A percentile compares a stretch with the other conserved stretches of the same genome.
phyloP scores from a whole-genome alignment of 495 filamentous ascomycete genomes.

The Sordaria brevicollis region DNA sequence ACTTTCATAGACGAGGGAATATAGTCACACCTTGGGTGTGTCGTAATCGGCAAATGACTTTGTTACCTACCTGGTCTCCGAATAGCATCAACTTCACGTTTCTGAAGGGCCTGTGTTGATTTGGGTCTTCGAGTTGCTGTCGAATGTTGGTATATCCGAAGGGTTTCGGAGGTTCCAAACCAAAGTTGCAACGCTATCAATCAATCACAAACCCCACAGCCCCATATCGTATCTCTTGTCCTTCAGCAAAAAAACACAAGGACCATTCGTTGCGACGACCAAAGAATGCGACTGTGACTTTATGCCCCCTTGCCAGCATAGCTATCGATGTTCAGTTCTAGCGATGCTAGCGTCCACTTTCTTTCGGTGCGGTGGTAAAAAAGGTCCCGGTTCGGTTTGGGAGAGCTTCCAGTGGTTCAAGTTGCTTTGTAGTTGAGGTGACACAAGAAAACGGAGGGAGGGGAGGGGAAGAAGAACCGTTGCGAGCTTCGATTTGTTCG shows the following conservation, averaged over 20 bases:
- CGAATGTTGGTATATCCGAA: background rate
- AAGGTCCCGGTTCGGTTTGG: background rate
- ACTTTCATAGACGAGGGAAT: background rate
- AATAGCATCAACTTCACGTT: background rate
- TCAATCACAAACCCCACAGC: background rate
- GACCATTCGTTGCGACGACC: background rate
- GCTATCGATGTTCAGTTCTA: background rate
- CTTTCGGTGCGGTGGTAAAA: background rate
- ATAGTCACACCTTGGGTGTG: background rate
- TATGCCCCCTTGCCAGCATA: background rate
- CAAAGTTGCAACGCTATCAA: background rate
- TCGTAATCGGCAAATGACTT: background rate
- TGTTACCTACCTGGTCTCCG: background rate
- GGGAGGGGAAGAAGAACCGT: background rate
- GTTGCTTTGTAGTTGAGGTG: background rate
- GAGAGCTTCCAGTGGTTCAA: too few relatives aligned
- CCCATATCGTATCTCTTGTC: background rate
- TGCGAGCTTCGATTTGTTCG: background rate
- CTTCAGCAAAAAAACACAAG: too few relatives aligned
- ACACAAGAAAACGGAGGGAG: background rate
- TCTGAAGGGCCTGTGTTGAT: background rate
- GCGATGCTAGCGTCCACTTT: too few relatives aligned
- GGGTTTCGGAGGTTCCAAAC: background rate
- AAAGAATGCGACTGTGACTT: background rate
- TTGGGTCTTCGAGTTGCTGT: background rate